Base-by-base conservation (phyloP, 192 early-diverging fungal species). In the Linnemannia schmuckeri region DNA sequence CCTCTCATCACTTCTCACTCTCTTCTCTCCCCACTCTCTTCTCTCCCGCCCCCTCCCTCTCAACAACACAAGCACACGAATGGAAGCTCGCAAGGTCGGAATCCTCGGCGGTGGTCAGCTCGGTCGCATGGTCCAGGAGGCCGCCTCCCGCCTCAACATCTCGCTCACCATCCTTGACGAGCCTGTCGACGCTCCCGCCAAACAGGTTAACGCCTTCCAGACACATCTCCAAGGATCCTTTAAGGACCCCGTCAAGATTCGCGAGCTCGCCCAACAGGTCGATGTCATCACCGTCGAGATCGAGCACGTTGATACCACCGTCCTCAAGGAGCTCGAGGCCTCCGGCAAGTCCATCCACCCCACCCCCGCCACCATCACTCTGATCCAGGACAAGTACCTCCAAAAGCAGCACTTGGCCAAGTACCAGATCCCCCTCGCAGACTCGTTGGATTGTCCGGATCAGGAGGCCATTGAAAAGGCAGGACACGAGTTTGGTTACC, bases 271-370 rank as follows among this genome's bases (percentile, higher is more conserved):
- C 27, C 61, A 82, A 20, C 81, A 91, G 37, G 95, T 93, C 57
- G 93, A 96, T 85, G 93, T 99, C 27, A 92, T 99, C 40, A 99
- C 99, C 0, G 94, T 97, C n/a, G 98, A 99, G 89, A 99, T 99
- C 61, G 99, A 99, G 91, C 99, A 99, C 80, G 97, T 99, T 54
- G 92, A 98, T 88, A 90, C 92, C 44, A 80, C 85, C 4, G 90
- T 91, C 55, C 90, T 95, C 30, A 93, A 93, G 66, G 91, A 91
- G 55, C 88, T 97, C 18, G 93, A 94, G 69, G 77, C 77, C 33
- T 88, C 91, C 71, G 90, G 78, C 69, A 89, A 78, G 27, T 84
- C 91, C 3, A 93, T 99, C 54, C 95, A 96, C 72, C 99, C 99
- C 72, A 91, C 94, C 17, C 94, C 99, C 6, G 85, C 90, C 68